These are phyloP conservation scores for Russula emetica DNA, from an alignment of 768 basidiomycete species.

Conservation along the genomic window DNA sequence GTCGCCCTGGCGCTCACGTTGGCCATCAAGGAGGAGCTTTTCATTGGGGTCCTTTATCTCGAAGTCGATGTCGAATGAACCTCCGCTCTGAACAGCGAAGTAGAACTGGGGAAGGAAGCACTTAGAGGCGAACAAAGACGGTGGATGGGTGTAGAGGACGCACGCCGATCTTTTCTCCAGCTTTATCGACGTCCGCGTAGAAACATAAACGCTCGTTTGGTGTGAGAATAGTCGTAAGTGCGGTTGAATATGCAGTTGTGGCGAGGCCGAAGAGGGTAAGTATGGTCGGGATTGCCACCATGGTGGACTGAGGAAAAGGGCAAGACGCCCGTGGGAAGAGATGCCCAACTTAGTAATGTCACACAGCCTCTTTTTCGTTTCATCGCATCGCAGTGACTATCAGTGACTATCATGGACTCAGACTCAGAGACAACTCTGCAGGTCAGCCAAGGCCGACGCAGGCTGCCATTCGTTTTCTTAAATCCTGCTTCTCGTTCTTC, in stretches of 20 bases:
- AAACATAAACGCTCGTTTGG: constrained; percentile 87
- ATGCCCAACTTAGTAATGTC: not conserved
- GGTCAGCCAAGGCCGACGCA: not conserved
- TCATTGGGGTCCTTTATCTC: constrained; percentile 89
- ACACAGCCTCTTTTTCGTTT: not conserved
- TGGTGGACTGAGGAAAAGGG: constrained; percentile 16
- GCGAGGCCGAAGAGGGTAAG: constrained; percentile 28
- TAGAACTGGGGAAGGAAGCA: constrained; percentile 65
- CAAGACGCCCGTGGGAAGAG: constrained; percentile 19
- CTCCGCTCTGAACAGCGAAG: constrained; percentile 97
- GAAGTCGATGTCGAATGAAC: constrained; percentile 94
- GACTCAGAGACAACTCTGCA: constrained; percentile 11
- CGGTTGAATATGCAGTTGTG: constrained; percentile 43
- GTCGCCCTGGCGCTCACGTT: constrained; percentile 91
- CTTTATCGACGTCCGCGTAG: constrained; percentile 95
- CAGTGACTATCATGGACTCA: constrained; percentile 8
- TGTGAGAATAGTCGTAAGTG: constrained; percentile 72
- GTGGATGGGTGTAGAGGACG: constrained; percentile 32
- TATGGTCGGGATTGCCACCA: constrained; percentile 24
- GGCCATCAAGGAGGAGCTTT: constrained; percentile 81
- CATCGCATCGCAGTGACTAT: not conserved
- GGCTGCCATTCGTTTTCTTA: not conserved
- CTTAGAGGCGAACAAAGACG: not conserved
- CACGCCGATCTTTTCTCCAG: constrained; percentile 86
- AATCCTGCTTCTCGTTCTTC: constrained; percentile 7